Evolutionary conservation across 2,329 filamentous ascomycete species (phyloP).

Genomic region (Fusarium clavum): DNA sequence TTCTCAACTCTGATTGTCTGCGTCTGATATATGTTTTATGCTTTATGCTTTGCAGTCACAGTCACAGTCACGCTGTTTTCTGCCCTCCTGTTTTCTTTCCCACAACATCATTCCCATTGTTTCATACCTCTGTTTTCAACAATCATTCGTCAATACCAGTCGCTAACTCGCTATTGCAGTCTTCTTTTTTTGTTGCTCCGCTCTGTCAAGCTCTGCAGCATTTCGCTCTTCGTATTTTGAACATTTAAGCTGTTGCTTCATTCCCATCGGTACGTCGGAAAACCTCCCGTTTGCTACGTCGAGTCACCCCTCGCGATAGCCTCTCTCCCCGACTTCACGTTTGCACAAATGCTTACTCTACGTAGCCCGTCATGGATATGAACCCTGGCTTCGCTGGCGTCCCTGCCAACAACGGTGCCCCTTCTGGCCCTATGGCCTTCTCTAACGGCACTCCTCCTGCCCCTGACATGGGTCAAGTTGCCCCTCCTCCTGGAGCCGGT

Average conservation of each 20-base stretch:
- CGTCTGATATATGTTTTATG: neutral
- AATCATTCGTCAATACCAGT: neutral
- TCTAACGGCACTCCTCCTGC: conserved; percentile 56
- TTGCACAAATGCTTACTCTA: conserved; percentile 15
- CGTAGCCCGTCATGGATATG: conserved; percentile 49
- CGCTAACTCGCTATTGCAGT: conserved; percentile 25
- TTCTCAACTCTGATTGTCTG: conserved; percentile 5
- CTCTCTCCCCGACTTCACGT: neutral
- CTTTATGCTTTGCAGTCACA: neutral
- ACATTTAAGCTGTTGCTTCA: conserved; percentile 36
- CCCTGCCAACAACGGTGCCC: conserved; percentile 49
- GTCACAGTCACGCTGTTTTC: neutral
- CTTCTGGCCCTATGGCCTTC: conserved; percentile 52
- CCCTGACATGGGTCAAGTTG: conserved; percentile 52
- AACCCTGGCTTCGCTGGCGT: conserved; percentile 49
- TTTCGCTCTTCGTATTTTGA: conserved; percentile 32
- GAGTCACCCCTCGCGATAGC: neutral
- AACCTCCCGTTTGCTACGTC: no score
- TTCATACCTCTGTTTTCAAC: neutral
- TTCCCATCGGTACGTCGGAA: conserved; percentile 31
- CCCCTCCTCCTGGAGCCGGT: conserved; percentile 50
- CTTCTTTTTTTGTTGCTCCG: conserved; percentile 36
- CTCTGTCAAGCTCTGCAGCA: conserved; percentile 40
- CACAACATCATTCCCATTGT: neutral
- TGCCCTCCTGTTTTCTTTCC: conserved; percentile 1